A percentile compares a stretch with the other conserved stretches of the same genome.
phyloP scores from a whole-genome alignment of 2,329 filamentous ascomycete genomes.

The Cordyceps cateniannulata region DNA sequence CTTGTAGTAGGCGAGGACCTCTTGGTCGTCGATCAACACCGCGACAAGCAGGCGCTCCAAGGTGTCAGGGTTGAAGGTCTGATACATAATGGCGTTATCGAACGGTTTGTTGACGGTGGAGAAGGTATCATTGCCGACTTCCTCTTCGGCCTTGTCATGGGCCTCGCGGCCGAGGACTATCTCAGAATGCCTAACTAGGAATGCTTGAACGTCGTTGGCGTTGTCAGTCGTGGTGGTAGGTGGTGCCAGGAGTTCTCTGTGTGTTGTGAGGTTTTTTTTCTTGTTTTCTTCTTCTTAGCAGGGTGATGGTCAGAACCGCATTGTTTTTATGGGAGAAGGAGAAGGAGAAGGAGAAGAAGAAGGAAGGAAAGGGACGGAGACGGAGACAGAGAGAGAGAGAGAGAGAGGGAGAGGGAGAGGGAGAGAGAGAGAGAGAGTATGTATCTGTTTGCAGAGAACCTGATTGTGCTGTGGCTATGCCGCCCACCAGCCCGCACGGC shows the following conservation, averaged over 20 bases:
- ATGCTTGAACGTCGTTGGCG: slow-evolving; percentile 5
- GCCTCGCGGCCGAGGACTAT: slow-evolving; percentile 15
- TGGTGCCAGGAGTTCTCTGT: not conserved
- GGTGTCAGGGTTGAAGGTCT: slow-evolving; percentile 15
- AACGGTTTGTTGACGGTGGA: slow-evolving; percentile 15
- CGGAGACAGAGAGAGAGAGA: too few relatives aligned
- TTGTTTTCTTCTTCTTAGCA: not conserved
- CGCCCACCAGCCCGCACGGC: too few relatives aligned
- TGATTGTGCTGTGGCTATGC: too few relatives aligned
- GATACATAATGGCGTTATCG: slow-evolving; percentile 13
- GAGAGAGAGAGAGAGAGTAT: too few relatives aligned
- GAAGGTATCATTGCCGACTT: slow-evolving; percentile 14
- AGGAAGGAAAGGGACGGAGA: too few relatives aligned
- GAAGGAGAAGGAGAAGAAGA: too few relatives aligned
- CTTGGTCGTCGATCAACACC: slow-evolving; percentile 12
- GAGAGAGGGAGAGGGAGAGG: too few relatives aligned
- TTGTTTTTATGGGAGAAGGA: too few relatives aligned
- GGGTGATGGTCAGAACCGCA: too few relatives aligned
- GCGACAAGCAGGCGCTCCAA: slow-evolving; percentile 14
- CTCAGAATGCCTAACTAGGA: slow-evolving; percentile 14
- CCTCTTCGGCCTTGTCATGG: slow-evolving; percentile 8
- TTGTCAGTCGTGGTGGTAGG: not conserved
- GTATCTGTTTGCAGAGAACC: too few relatives aligned
- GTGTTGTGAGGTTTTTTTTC: not conserved
- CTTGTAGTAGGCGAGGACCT: slow-evolving; percentile 11